phyloP scores from a whole-genome alignment of 257 asterid species.

The Eustoma russellianum region DNA sequence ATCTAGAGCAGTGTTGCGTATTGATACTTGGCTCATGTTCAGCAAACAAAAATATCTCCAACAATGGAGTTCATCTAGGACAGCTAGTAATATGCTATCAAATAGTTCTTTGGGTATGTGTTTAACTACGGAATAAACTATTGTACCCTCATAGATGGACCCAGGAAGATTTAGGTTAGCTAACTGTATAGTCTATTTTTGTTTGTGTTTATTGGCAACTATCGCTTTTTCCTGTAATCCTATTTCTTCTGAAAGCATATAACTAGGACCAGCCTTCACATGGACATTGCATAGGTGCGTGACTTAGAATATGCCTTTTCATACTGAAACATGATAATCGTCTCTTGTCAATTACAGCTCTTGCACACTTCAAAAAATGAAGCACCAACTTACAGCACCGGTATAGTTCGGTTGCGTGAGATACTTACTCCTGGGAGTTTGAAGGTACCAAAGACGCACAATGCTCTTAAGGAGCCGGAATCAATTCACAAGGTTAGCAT shows the following conservation, averaged over 20 bases:
- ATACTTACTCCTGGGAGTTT: conserved; percentile 85
- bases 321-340: too few species aligned
- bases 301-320: too few species aligned
- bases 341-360: too few species aligned
- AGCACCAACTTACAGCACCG: too few species aligned
- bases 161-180: background rate
- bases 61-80: conserved; percentile 17
- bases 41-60: conserved; percentile 24
- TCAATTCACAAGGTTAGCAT: conserved; percentile 86
- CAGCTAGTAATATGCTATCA: conserved; percentile 13
- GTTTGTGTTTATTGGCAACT: conserved; percentile 2
- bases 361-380: too few species aligned
- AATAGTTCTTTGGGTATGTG: conserved; percentile 29
- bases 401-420: conserved; percentile 68
- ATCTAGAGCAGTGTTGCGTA: conserved; percentile 29
- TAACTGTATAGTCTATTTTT: background rate
- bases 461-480: conserved; percentile 83
- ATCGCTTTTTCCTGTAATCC: background rate
- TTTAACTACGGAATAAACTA: conserved; percentile 35
- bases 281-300: too few species aligned
- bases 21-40: conserved; percentile 48
- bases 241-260: background rate
- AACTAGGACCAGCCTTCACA: background rate
- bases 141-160: too few species aligned
- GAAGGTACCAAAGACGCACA: conserved; percentile 60